Conservation (phyloP, 179 eudicot genomes). For the Vitellaria paradoxa region DNA sequence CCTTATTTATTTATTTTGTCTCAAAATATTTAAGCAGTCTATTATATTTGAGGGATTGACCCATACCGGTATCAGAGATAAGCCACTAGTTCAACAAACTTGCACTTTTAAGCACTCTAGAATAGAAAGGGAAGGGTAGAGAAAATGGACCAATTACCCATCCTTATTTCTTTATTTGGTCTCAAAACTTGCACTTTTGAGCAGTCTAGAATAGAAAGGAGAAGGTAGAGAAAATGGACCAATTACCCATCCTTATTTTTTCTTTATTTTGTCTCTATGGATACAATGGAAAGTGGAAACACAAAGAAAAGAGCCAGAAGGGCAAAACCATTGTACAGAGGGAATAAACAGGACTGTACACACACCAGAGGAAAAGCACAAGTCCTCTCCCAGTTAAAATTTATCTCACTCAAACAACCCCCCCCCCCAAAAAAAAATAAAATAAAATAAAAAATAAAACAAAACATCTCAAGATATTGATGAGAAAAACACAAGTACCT, state of each 20-base stretch:
- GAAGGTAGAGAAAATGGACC: neutral
- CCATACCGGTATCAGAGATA: neutral
- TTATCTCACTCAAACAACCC: neutral
- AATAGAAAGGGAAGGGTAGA: constrained; percentile 1
- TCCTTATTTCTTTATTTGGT: neutral
- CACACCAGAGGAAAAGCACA: too few species aligned
- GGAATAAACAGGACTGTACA: too few species aligned
- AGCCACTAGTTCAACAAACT: neutral
- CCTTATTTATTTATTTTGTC: too few species aligned
- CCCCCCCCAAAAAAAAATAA: neutral
- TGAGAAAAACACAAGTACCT: neutral
- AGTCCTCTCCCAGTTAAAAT: too few species aligned
- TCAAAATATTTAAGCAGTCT: too few species aligned
- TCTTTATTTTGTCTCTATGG: neutral
- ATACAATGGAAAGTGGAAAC: neutral
- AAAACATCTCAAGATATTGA: neutral
- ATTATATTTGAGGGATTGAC: neutral
- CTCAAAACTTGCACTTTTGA: neutral
- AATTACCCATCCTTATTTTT: neutral
- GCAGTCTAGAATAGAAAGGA: neutral
- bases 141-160: neutral
- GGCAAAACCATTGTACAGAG: neutral
- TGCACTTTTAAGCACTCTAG: neutral
- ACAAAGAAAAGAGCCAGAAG: neutral
- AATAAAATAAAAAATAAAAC: too few species aligned